These are phyloP conservation scores for Botrytis galanthina DNA, from an alignment of 2,329 filamentous ascomycete genomes.

Conservation along the genomic window DNA sequence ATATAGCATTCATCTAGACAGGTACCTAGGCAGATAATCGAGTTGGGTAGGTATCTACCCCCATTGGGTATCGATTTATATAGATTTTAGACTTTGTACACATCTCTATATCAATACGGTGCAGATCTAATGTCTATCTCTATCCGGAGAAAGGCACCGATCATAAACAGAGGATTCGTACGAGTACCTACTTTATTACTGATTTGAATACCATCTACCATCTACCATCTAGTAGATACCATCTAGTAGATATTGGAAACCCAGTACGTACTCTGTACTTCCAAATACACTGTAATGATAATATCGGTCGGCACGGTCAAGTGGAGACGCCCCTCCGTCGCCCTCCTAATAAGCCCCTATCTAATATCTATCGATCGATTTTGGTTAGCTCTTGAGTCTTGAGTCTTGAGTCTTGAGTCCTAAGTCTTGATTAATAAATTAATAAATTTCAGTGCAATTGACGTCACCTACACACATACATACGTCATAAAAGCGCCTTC, in stretches of 20 bases:
- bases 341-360: neutral
- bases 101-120: neutral
- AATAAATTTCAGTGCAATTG: neutral
- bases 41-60: neutral
- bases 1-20: neutral
- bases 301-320: neutral
- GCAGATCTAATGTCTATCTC: neutral
- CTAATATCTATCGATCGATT: neutral
- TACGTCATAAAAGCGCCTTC: neutral
- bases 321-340: neutral
- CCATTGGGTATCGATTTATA: neutral
- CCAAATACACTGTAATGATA: neutral
- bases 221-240: too few species aligned
- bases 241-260: neutral
- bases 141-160: neutral
- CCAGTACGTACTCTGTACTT: too few species aligned
- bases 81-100: neutral
- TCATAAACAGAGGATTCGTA: neutral
- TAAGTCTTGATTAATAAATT: too few species aligned
- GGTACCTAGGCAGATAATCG: neutral
- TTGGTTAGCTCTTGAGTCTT: neutral
- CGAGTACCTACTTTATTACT: neutral
- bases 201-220: neutral
- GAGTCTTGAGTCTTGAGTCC: too few species aligned
- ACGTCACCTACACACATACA: neutral